Evolutionary conservation across 805 yeast species (phyloP), one percentile per base, ranked within the genome.

Genomic region (Maudiozyma saulgeensis): DNA sequence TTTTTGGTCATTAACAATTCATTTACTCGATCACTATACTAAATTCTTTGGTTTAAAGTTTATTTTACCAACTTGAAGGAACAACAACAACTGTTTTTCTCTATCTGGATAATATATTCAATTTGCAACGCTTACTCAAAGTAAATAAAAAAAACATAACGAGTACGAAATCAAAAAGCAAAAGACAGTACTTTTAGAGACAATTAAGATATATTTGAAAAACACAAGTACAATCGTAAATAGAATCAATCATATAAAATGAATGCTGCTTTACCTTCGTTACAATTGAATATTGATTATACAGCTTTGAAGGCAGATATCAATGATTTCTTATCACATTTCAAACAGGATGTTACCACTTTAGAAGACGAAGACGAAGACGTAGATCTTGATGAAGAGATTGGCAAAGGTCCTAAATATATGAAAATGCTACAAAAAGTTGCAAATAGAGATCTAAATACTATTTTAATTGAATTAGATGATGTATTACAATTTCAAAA

Each of bases 401-500:
- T 67, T 15, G 71, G 67, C 43, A 59, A 60, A 37, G 83, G 82
- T 34, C 82, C 84, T 23, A 93, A 93, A 66, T 93, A 93, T 68
- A 71, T 84, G 81, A 72, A 70, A 32, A 56, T 84, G 6, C 71
- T 93, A 43, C 96, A 88, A 62, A 72, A 80, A 56, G 76, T 93
- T 32, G 89, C 97, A 51, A 88, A 95, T 66, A 79, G 99, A 60
- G 89, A 90, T 56, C 53, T 73, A 28, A 72, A 84, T 32, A 79
- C 88, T 1, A 60, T 93, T 19, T 72, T 72, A 48, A 75, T 93
- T 44, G 96, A 88, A 52, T 73, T 93, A 46, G 96, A 93, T 64
- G 99, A 93, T 67, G 69, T 93, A 50, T 78, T 79, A 56, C 71
- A 73, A 41, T 93, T 76, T 66, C 93, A 87, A 60, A 76, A 75